Evolutionary conservation across 2,329 filamentous ascomycete genomes (phyloP).

Genomic region (Aspergillus piperis): DNA sequence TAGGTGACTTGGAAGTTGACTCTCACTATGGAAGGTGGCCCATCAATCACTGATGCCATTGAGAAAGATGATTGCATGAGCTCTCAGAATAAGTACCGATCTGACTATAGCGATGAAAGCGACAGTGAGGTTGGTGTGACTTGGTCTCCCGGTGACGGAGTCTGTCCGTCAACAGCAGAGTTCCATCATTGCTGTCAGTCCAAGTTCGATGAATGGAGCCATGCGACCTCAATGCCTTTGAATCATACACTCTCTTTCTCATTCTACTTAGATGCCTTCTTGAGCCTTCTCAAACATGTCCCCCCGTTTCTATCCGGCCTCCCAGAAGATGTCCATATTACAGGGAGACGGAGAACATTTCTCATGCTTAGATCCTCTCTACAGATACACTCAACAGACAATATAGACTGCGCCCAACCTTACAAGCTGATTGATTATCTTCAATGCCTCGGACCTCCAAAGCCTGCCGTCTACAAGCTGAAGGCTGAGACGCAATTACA

Average conservation of each 20-base stretch:
- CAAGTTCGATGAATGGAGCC: conserved; percentile 10
- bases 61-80: too few relatives aligned
- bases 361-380: neutral
- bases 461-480: neutral
- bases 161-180: conserved; percentile 9
- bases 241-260: neutral
- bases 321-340: neutral
- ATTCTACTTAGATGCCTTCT: conserved; percentile 8
- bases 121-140: neutral
- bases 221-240: neutral
- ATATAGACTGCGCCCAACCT: neutral
- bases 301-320: conserved; percentile 7
- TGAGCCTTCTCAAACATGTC: conserved; percentile 17
- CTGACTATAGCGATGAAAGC: conserved; percentile 1
- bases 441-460: conserved; percentile 6
- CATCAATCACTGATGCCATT: too few relatives aligned
- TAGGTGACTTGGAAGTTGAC: too few relatives aligned
- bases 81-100: neutral
- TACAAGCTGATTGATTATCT: conserved; percentile 6
- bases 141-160: conserved; percentile 14
- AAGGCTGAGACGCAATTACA: neutral
- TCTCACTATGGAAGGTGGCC: too few relatives aligned
- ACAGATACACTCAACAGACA: conserved; percentile 2
- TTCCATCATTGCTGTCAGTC: conserved; percentile 12
- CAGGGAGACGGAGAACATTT: neutral